A percentile compares a stretch with the other conserved stretches of the same genome.
Conservation (phyloP, 2,329 filamentous ascomycete genomes). For the Stagonosporopsis chrysanthemi region DNA sequence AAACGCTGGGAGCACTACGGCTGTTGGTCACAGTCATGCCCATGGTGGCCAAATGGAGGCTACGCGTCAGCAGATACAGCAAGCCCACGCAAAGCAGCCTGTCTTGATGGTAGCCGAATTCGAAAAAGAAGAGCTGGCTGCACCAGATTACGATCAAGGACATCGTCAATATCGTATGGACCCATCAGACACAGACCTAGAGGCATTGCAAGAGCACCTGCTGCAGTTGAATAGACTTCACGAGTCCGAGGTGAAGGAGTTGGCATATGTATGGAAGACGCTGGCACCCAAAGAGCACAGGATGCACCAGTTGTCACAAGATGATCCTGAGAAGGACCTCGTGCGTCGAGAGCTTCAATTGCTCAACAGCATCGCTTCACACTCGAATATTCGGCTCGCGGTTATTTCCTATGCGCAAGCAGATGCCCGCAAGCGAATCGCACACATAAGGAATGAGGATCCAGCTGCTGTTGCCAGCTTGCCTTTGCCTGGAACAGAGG, state of each 20-base stretch:
- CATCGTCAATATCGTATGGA: slow-evolving; percentile 26
- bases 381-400: slow-evolving; percentile 16
- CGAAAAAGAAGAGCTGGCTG: slow-evolving; percentile 23
- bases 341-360: slow-evolving; percentile 26
- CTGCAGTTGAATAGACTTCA: slow-evolving; percentile 22
- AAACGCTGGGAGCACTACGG: slow-evolving; percentile 1
- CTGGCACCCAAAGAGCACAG: slow-evolving; percentile 26
- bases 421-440: slow-evolving; percentile 27
- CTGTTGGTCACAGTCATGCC: background rate
- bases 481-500: background rate
- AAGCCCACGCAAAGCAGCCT: slow-evolving; percentile 16
- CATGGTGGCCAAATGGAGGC: slow-evolving; percentile 2
- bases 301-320: slow-evolving; percentile 22
- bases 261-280: slow-evolving; percentile 26
- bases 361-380: slow-evolving; percentile 23
- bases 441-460: slow-evolving; percentile 17
- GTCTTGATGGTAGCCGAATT: slow-evolving; percentile 24
- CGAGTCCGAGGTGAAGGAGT: slow-evolving; percentile 16
- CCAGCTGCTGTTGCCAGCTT: background rate
- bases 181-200: slow-evolving; percentile 15
- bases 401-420: slow-evolving; percentile 25
- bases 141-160: slow-evolving; percentile 25
- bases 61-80: slow-evolving; percentile 2
- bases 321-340: slow-evolving; percentile 24
- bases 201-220: slow-evolving; percentile 24